Percentiles rank a stretch among this genome's conserved stretches.
phyloP scores from a whole-genome alignment of 1,139 yeast genomes.

The Suhomyces guaymorum region DNA sequence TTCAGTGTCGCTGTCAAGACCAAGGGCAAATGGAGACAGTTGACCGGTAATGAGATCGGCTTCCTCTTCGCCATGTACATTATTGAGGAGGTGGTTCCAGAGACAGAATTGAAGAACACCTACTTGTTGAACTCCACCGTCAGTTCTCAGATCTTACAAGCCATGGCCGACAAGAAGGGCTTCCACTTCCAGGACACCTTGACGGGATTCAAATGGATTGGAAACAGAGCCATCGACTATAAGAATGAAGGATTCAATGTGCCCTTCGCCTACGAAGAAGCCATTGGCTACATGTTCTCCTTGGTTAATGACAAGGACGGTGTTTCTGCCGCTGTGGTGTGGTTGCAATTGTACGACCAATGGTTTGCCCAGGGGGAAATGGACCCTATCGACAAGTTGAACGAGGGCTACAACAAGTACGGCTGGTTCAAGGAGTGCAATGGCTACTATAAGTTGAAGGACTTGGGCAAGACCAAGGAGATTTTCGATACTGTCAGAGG shows the following conservation, averaged over 20 bases:
- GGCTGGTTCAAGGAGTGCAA: constrained; percentile 86
- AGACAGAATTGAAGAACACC: constrained; percentile 34
- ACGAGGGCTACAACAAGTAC: constrained; percentile 58
- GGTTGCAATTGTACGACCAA: constrained; percentile 65
- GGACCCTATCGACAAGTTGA: constrained; percentile 51
- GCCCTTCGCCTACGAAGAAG: constrained; percentile 94
- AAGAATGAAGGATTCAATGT: constrained; percentile 65
- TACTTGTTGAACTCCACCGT: constrained; percentile 87
- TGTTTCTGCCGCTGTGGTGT: constrained; percentile 75
- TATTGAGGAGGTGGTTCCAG: constrained; percentile 38
- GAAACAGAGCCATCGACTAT: constrained; percentile 78
- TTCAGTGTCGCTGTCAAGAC: constrained; percentile 72
- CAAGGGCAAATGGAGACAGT: constrained; percentile 63
- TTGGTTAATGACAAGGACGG: constrained; percentile 95
- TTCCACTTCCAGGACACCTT: constrained; percentile 76
- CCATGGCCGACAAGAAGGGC: constrained; percentile 65
- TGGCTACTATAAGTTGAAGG: constrained; percentile 75
- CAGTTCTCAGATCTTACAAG: constrained; percentile 76
- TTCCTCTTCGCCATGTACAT: constrained; percentile 72
- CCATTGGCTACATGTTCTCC: constrained; percentile 90
- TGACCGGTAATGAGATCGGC: constrained; percentile 92
- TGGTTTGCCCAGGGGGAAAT: constrained; percentile 41
- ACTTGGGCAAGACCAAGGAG: constrained; percentile 48
- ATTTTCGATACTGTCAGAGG: constrained; percentile 56
- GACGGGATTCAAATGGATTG: constrained; percentile 98